These are phyloP conservation scores for Hirsutella minnesotensis DNA, from an alignment of 2,329 filamentous ascomycete species.

Conservation along the genomic window DNA sequence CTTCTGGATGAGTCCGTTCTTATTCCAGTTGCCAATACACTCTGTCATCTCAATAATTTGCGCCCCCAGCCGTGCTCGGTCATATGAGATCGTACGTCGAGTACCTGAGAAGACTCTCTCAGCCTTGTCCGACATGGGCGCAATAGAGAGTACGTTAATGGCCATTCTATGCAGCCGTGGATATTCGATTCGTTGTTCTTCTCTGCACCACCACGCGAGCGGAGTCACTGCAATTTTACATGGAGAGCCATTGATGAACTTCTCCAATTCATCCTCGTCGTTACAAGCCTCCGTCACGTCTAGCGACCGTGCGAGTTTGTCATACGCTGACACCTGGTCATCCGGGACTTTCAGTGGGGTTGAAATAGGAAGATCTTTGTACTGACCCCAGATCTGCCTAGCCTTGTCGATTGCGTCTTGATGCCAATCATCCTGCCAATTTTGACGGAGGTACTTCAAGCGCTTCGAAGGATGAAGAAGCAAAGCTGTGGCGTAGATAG, in stretches of 20 bases:
- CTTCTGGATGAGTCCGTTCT: conserved; percentile 1
- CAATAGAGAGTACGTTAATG: conserved; percentile 4
- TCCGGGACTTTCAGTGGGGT: neutral
- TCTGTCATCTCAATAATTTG: conserved; percentile 6
- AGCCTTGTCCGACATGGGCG: conserved; percentile 4
- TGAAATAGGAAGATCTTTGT: neutral
- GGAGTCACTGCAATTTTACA: conserved; percentile 3
- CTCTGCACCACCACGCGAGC: conserved; percentile 3
- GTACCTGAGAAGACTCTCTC: conserved; percentile 3
- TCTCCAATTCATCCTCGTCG: conserved; percentile 4
- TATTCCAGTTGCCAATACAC: conserved; percentile 5
- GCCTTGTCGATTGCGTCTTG: neutral
- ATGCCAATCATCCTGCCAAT: neutral
- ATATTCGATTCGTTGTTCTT: conserved; percentile 4
- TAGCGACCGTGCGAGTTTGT: neutral
- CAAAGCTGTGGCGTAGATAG: neutral
- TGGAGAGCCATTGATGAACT: conserved; percentile 4
- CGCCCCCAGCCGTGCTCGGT: conserved; percentile 2
- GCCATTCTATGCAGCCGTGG: conserved; percentile 2
- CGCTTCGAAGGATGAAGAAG: neutral
- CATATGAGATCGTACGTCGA: conserved; percentile 3
- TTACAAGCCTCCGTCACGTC: neutral
- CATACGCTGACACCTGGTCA: neutral
- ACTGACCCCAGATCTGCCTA: neutral
- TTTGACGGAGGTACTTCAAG: neutral